phyloP scores from a whole-genome alignment of 2,329 filamentous ascomycete genomes.

The Coniochaeta hoffmannii region DNA sequence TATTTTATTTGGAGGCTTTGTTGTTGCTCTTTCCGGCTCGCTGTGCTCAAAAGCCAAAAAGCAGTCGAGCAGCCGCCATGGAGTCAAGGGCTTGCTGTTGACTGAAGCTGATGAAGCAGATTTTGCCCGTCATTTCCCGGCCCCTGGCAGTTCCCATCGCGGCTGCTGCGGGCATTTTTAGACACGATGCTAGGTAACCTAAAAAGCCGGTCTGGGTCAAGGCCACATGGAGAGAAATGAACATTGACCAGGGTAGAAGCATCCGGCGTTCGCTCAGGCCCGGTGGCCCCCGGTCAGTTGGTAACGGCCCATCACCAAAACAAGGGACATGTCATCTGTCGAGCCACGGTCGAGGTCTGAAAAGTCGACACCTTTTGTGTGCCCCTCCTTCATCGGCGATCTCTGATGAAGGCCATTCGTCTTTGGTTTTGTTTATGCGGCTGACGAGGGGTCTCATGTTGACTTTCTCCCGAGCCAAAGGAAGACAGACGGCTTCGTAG shows the following conservation, averaged over 20 bases:
- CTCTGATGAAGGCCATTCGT: background rate
- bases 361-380: background rate
- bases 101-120: background rate
- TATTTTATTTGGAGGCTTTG: too few relatives aligned
- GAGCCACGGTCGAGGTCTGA: background rate
- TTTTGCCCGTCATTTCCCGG: background rate
- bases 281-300: too few relatives aligned
- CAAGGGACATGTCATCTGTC: too few relatives aligned
- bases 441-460: background rate
- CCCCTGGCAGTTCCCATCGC: background rate
- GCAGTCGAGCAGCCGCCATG: too few relatives aligned
- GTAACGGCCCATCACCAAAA: too few relatives aligned
- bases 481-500: too few relatives aligned
- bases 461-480: background rate
- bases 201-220: background rate
- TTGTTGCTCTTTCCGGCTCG: too few relatives aligned
- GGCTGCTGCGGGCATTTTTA: background rate
- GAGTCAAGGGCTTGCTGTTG: too few relatives aligned
- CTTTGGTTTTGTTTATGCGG: background rate
- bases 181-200: background rate
- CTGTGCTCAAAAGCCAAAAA: too few relatives aligned
- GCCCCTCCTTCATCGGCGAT: background rate
- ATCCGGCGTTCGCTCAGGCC: background rate
- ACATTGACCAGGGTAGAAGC: background rate
- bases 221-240: background rate